These are phyloP conservation scores for Coemansia sp. DNA, from an alignment of 192 early-diverging fungal species.

Conservation along the genomic window DNA sequence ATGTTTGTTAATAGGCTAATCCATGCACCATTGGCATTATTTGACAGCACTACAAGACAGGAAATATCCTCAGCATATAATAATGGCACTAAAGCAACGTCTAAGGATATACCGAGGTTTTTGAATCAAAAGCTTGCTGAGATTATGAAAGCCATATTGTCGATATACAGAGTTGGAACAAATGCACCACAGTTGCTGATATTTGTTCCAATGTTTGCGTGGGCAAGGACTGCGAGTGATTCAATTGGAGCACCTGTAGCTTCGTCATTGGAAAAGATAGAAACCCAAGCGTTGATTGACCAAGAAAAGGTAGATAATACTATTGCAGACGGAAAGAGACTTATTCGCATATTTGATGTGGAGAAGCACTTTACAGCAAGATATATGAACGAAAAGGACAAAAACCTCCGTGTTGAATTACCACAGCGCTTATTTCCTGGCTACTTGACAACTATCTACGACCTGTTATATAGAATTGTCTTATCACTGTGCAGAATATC, in stretches of 20 bases:
- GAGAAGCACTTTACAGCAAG: constrained; percentile 57
- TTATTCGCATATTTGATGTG: constrained; percentile 65
- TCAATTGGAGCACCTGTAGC: background rate
- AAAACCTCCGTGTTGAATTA: constrained; percentile 59
- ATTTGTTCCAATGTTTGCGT: constrained; percentile 17
- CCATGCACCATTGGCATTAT: constrained; percentile 2
- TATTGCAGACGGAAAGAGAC: constrained; percentile 59
- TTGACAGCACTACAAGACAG: constrained; percentile 10
- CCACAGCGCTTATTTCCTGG: background rate
- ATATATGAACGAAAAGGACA: constrained; percentile 59
- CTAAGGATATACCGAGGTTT: background rate
- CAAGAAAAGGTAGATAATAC: background rate
- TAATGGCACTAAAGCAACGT: background rate
- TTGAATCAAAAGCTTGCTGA: background rate
- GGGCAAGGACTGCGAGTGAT: background rate
- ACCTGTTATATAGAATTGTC: background rate
- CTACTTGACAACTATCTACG: background rate
- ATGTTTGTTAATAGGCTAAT: constrained; percentile 3
- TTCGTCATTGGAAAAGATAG: background rate
- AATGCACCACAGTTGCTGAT: constrained; percentile 24
- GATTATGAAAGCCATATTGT: background rate
- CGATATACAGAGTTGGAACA: constrained; percentile 16
- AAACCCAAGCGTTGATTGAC: background rate
- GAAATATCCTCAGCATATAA: constrained; percentile 1
- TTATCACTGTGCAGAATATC: background rate